Conservation (phyloP, 371 early-diverging fungal species). For the Rhizopus microsporus region DNA sequence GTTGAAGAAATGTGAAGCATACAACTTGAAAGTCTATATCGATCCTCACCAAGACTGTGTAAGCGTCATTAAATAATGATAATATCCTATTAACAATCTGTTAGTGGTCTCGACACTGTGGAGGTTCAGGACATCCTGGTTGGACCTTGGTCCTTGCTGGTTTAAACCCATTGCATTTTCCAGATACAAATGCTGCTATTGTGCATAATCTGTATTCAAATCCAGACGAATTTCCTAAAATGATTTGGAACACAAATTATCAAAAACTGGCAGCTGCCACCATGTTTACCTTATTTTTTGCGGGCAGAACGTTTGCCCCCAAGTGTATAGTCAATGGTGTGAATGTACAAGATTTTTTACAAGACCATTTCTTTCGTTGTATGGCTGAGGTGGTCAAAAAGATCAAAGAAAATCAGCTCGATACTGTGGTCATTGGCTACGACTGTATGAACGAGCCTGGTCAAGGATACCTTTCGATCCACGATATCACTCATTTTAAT, state of each 20-base stretch:
- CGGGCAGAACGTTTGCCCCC: conserved; percentile 75
- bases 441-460: conserved; percentile 80
- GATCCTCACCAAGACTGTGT: conserved; percentile 83
- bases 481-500: conserved; percentile 49
- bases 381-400: conserved; percentile 46
- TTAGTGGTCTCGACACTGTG: conserved; percentile 77
- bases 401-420: conserved; percentile 47
- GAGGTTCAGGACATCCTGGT: conserved; percentile 86
- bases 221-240: conserved; percentile 67
- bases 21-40: conserved; percentile 79
- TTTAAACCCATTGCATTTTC: conserved; percentile 63
- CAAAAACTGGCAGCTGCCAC: conserved; percentile 80
- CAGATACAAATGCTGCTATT: conserved; percentile 70
- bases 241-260: conserved; percentile 92
- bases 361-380: conserved; percentile 63
- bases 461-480: conserved; percentile 58
- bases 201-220: conserved; percentile 68
- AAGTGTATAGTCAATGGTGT: conserved; percentile 51
- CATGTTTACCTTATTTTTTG: conserved; percentile 85
- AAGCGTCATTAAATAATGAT: conserved; percentile 16
- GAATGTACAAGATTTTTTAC: conserved; percentile 73
- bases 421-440: conserved; percentile 67
- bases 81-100: neutral
- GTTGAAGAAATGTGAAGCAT: conserved; percentile 60
- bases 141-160: conserved; percentile 83